Conservation (phyloP, 169 alveolate genomes). For the Cystoisospora suis region DNA sequence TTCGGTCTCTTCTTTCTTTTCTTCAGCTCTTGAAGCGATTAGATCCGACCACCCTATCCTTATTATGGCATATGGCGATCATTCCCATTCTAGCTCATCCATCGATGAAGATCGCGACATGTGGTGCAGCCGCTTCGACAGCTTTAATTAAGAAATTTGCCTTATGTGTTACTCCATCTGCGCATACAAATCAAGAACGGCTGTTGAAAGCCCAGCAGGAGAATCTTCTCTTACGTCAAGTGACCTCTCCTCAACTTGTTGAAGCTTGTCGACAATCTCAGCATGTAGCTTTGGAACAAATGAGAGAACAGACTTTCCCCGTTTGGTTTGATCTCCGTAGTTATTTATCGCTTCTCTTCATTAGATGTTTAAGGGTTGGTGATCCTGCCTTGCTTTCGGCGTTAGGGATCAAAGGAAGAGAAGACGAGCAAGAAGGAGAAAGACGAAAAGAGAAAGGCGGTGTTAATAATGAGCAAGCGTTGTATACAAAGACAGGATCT, state of each 20-base stretch:
- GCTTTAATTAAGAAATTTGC: slow-evolving; percentile 2
- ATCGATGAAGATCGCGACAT: slow-evolving; percentile 30
- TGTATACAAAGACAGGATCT: too few relatives aligned
- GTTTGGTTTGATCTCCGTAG: slow-evolving; percentile 33
- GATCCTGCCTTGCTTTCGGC: slow-evolving; percentile 35
- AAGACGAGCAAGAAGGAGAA: not conserved
- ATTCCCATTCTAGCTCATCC: slow-evolving; percentile 46
- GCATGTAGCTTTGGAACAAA: slow-evolving; percentile 23
- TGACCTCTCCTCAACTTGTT: not conserved
- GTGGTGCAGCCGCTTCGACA: slow-evolving; percentile 45
- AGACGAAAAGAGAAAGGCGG: not conserved
- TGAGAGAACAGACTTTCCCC: slow-evolving; percentile 37
- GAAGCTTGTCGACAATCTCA: not conserved
- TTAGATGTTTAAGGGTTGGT: slow-evolving; percentile 47
- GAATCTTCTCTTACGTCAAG: too few relatives aligned
- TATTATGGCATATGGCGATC: slow-evolving; percentile 18
- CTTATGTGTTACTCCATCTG: not conserved
- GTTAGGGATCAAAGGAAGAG: not conserved
- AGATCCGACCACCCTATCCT: slow-evolving; percentile 18
- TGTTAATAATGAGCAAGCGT: too few relatives aligned
- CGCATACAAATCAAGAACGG: not conserved
- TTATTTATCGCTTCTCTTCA: slow-evolving; percentile 34
- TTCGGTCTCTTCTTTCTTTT: not conserved
- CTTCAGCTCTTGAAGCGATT: slow-evolving; percentile 37
- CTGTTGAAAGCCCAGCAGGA: not conserved